phyloP scores from a whole-genome alignment of 306 rosid species.

The Lathyrus aphaca region DNA sequence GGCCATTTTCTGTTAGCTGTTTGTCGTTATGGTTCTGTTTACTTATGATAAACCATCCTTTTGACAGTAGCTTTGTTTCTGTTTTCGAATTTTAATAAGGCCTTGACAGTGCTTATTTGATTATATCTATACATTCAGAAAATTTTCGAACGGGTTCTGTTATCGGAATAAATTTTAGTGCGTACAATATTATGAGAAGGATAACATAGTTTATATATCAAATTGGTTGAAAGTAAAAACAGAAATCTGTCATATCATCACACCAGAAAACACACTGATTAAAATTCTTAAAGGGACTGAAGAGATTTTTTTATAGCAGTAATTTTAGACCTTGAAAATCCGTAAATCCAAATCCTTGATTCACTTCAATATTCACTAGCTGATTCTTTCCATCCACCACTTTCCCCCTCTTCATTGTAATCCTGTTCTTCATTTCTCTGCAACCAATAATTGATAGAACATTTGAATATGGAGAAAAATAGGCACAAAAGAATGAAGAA shows the following conservation, averaged over 20 bases:
- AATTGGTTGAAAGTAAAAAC: conserved; percentile 10
- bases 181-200: background rate
- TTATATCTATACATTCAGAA: conserved; percentile 9
- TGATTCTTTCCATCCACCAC: conserved; percentile 48
- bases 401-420: conserved; percentile 9
- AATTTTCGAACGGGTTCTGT: no score
- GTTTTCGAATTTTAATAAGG: background rate
- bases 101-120: background rate
- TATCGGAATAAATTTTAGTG: background rate
- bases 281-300: background rate
- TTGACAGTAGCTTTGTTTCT: background rate
- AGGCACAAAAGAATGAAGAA: conserved; percentile 30
- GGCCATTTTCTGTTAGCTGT: background rate
- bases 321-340: background rate
- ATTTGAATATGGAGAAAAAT: background rate
- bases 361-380: conserved; percentile 23
- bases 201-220: conserved; percentile 12
- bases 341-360: conserved; percentile 12
- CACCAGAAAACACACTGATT: conserved; percentile 37
- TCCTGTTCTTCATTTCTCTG: conserved; percentile 28
- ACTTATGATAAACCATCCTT: background rate
- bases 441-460: conserved; percentile 23
- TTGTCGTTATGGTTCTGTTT: background rate
- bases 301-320: background rate
- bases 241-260: conserved; percentile 24